Percentiles rank a stretch among this genome's conserved stretches.
These are phyloP conservation scores for Aspergillus nidulans DNA, from an alignment of 495 filamentous ascomycete species.

Conservation along the genomic window DNA sequence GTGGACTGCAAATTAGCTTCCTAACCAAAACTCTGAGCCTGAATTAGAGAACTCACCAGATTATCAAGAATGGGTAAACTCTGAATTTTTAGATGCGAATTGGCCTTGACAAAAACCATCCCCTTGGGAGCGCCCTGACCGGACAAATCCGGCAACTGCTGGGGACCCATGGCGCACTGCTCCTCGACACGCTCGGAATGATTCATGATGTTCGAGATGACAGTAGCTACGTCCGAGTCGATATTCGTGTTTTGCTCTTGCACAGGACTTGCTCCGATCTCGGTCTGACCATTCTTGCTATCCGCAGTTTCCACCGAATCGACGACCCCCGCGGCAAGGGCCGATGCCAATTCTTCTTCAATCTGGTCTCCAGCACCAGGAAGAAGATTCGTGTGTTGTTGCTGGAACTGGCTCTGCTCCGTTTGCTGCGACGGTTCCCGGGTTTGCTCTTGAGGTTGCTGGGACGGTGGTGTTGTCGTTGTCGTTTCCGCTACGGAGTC, in stretches of 20 bases:
- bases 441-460: not conserved
- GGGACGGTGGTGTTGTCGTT: not conserved
- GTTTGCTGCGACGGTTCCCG: not conserved
- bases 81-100: constrained; percentile 58
- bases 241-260: constrained; percentile 23
- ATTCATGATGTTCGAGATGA: constrained; percentile 45
- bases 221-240: constrained; percentile 32
- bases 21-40: not conserved
- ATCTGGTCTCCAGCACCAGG: constrained; percentile 31
- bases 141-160: constrained; percentile 28
- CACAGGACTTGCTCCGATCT: constrained; percentile 14
- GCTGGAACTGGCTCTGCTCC: not conserved
- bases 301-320: constrained; percentile 24
- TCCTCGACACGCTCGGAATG: constrained; percentile 46
- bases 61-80: constrained; percentile 71
- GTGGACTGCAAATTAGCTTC: constrained; percentile 41
- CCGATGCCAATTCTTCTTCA: constrained; percentile 41
- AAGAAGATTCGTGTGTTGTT: not conserved
- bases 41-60: constrained; percentile 43
- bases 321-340: constrained; percentile 29
- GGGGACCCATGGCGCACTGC: constrained; percentile 38
- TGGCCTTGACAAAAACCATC: constrained; percentile 48
- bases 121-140: constrained; percentile 31
- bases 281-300: constrained; percentile 18
- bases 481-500: constrained; percentile 14